A percentile compares a stretch with the other conserved stretches of the same genome.
Conservation (phyloP, 768 basidiomycete genomes). For the Russula griseocarnosa region DNA sequence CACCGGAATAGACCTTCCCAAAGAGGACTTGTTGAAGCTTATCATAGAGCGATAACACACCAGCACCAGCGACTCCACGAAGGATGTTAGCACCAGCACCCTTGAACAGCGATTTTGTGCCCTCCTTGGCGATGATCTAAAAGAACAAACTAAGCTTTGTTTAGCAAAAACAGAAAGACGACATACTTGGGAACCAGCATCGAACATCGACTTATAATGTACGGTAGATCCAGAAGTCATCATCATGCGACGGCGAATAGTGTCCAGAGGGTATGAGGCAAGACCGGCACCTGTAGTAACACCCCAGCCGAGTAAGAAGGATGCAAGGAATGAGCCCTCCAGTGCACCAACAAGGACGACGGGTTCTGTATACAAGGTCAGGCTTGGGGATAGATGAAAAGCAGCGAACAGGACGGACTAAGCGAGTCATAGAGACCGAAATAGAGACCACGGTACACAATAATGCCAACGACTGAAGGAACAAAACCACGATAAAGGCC, state of each 20-base stretch:
- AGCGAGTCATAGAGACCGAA: conserved; percentile 96
- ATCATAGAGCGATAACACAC: conserved; percentile 98
- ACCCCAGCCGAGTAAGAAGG: conserved; percentile 97
- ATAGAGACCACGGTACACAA: conserved; percentile 99
- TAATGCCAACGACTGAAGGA: conserved; percentile 98
- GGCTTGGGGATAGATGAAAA: background rate
- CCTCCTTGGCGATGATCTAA: conserved; percentile 89
- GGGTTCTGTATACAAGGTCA: conserved; percentile 59
- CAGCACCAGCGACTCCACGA: conserved; percentile 99
- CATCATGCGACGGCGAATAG: conserved; percentile 99
- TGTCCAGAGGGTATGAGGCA: conserved; percentile 93
- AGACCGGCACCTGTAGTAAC: conserved; percentile 99
- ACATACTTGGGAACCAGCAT: conserved; percentile 72
- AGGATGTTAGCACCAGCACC: conserved; percentile 91
- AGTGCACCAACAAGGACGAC: conserved; percentile 95
- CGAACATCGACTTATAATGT: conserved; percentile 99
- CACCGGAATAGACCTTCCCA: conserved; percentile 99
- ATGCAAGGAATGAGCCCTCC: conserved; percentile 94
- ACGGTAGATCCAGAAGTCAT: conserved; percentile 96
- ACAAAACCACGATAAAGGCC: conserved; percentile 99
- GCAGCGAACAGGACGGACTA: conserved; percentile 49
- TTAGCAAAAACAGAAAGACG: background rate
- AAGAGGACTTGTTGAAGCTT: conserved; percentile 95
- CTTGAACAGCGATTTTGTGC: conserved; percentile 94
- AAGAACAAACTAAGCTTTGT: background rate